Base-by-base conservation (phyloP, 148 eudicot genomes). In the Camellia sinensis region DNA sequence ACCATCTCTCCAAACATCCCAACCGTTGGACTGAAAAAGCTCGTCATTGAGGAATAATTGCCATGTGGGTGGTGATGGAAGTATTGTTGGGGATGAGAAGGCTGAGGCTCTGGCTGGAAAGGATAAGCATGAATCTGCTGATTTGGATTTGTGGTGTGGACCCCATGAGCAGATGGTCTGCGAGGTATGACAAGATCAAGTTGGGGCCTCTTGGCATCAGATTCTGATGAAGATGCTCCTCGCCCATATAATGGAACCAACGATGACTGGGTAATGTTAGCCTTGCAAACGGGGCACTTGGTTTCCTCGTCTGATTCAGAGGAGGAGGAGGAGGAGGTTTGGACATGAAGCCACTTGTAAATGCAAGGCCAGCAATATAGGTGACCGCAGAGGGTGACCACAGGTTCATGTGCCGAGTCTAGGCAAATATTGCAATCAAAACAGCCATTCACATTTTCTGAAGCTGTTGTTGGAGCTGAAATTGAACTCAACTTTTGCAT, bases 311-410 rank as follows among this genome's bases (percentile, higher is more conserved):
- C 81, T 56, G 91, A 73, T 37, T 91, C 90, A 0, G 83, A 74
- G 63, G 90, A 80, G 29, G 29, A 29, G 29, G 29, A 29, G 29
- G 29, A 29, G 57, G 92, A 85, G 84, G 77, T 87, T 75, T 87
- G 89, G 40, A 89, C 87, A 21, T 86, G 84, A 64, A 95, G 92
- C 98, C 98, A 95, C 78, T 86, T 90, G 80, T 90, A 91, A 41
- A 95, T 91, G 81, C 98, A 95, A 15, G 94, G 89, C 94, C 97
- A 95, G 80, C 98, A 95, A 67, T 88, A 95, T 0, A 95, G 88
- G 78, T 95, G 98, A 50, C 98, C 98, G 54, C 98, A 95, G 52
- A 90, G 94, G 45, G 98, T 93, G 78, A 93, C 98, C 9, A 95
- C 90, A 0, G 98, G 98, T n/a, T 95, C 98, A 5, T 83, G 83